Percentiles rank a stretch among this genome's conserved stretches.
These are phyloP conservation scores for Penicillium waksmanii DNA, from an alignment of 495 filamentous ascomycete genomes.

Conservation along the genomic window DNA sequence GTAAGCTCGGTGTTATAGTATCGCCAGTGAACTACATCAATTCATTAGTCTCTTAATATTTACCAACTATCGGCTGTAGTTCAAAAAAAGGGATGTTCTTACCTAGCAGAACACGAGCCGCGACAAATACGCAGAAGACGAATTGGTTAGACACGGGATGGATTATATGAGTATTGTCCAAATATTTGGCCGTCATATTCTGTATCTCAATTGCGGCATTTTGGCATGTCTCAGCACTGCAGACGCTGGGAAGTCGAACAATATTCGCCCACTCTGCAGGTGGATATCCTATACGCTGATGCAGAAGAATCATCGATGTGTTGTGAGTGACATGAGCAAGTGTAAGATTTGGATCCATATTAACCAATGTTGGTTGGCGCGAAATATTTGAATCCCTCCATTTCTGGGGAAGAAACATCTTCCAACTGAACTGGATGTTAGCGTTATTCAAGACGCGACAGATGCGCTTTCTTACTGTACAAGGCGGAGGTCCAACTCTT, in stretches of 20 bases:
- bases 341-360: slow-evolving; percentile 50
- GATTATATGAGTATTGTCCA: slow-evolving; percentile 30
- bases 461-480: slow-evolving; percentile 31
- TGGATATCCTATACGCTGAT: slow-evolving; percentile 50
- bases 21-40: slow-evolving; percentile 16
- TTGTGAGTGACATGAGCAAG: slow-evolving; percentile 53
- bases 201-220: slow-evolving; percentile 43
- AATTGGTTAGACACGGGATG: slow-evolving; percentile 37
- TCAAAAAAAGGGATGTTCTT: slow-evolving; percentile 1
- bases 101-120: slow-evolving; percentile 39
- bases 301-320: slow-evolving; percentile 47
- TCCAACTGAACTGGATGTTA: slow-evolving; percentile 30
- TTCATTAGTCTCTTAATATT: neutral
- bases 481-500: slow-evolving; percentile 47
- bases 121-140: slow-evolving; percentile 45
- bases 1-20: slow-evolving; percentile 13
- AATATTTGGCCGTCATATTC: slow-evolving; percentile 40
- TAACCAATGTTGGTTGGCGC: slow-evolving; percentile 28
- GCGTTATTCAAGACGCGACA: neutral
- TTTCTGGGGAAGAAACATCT: slow-evolving; percentile 43
- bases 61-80: neutral
- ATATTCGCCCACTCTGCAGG: slow-evolving; percentile 33
- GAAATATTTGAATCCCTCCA: slow-evolving; percentile 46
- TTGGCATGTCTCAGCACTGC: slow-evolving; percentile 47
- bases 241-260: slow-evolving; percentile 39